Conservation (phyloP, 768 basidiomycete species). For the Cystoderma amianthinum region DNA sequence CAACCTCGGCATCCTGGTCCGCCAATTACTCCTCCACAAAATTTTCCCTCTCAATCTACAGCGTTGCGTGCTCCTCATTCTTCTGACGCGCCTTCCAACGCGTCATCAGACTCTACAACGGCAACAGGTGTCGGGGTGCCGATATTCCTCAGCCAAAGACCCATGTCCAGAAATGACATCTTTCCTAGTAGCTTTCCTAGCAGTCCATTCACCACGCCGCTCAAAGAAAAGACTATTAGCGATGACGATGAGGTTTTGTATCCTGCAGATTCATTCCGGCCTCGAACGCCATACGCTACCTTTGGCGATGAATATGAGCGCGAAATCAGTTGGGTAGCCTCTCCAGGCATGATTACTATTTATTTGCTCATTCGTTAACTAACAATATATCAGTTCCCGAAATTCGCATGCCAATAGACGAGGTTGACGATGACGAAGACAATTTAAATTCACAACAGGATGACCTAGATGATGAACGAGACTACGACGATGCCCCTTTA, state of each 20-base stretch:
- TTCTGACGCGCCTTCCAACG: slow-evolving; percentile 46
- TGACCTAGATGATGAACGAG: slow-evolving; percentile 25
- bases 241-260: slow-evolving; percentile 70
- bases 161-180: slow-evolving; percentile 48
- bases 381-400: slow-evolving; percentile 38
- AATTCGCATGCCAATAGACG: slow-evolving; percentile 55
- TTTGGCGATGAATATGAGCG: slow-evolving; percentile 38
- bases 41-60: slow-evolving; percentile 20
- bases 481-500: slow-evolving; percentile 25
- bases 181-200: slow-evolving; percentile 67
- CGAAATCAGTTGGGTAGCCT: slow-evolving; percentile 73
- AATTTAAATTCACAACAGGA: slow-evolving; percentile 28
- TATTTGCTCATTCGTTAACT: slow-evolving; percentile 1
- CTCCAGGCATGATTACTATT: slow-evolving; percentile 44
- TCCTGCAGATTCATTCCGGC: slow-evolving; percentile 45
- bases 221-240: slow-evolving; percentile 51
- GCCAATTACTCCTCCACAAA: slow-evolving; percentile 36
- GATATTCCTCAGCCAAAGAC: slow-evolving; percentile 35
- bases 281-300: slow-evolving; percentile 36
- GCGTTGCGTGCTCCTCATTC: slow-evolving; percentile 35
- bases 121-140: slow-evolving; percentile 41
- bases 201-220: slow-evolving; percentile 68
- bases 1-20: slow-evolving; percentile 31
- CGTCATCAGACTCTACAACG: slow-evolving; percentile 34
- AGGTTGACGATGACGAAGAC: slow-evolving; percentile 53